Evolutionary conservation across 2,329 filamentous ascomycete genomes (phyloP).

Genomic region (Penicillium sp.): DNA sequence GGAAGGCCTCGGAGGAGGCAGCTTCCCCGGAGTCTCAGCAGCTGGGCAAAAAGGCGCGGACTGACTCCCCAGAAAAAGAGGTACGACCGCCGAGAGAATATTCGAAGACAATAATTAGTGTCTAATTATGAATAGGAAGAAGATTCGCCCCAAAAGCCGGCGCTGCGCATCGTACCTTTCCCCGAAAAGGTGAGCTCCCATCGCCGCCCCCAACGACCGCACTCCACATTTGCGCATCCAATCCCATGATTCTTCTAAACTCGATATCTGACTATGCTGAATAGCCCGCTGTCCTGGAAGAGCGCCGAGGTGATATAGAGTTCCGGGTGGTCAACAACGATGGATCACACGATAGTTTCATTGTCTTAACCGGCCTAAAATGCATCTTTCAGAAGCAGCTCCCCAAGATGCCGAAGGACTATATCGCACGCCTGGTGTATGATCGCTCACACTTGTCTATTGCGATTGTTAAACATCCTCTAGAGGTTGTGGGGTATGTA

Average conservation of each 20-base stretch:
- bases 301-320: slow-evolving; percentile 90
- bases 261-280: slow-evolving; percentile 22
- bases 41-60: slow-evolving; percentile 49
- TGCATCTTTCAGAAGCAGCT: slow-evolving; percentile 98
- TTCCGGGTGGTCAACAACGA: slow-evolving; percentile 99
- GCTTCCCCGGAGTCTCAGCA: slow-evolving; percentile 44
- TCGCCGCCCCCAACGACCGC: neutral
- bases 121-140: slow-evolving; percentile 37
- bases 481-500: slow-evolving; percentile 75
- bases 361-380: slow-evolving; percentile 92
- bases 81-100: slow-evolving; percentile 20
- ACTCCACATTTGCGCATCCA: neutral
- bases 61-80: slow-evolving; percentile 45
- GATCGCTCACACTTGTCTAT: slow-evolving; percentile 95
- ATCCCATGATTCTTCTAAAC: neutral
- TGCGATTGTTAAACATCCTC: slow-evolving; percentile 92
- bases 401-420: slow-evolving; percentile 99
- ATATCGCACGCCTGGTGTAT: slow-evolving; percentile 95
- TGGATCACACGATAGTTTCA: slow-evolving; percentile 78
- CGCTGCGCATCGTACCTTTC: slow-evolving; percentile 70
- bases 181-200: slow-evolving; percentile 70
- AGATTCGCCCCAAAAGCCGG: slow-evolving; percentile 48
- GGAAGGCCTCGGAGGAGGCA: slow-evolving; percentile 51
- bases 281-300: slow-evolving; percentile 84
- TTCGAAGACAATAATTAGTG: neutral